Percentiles rank a stretch among this genome's conserved stretches.
Conservation (phyloP, 192 early-diverging fungal species). For the Coemansia sp. region DNA sequence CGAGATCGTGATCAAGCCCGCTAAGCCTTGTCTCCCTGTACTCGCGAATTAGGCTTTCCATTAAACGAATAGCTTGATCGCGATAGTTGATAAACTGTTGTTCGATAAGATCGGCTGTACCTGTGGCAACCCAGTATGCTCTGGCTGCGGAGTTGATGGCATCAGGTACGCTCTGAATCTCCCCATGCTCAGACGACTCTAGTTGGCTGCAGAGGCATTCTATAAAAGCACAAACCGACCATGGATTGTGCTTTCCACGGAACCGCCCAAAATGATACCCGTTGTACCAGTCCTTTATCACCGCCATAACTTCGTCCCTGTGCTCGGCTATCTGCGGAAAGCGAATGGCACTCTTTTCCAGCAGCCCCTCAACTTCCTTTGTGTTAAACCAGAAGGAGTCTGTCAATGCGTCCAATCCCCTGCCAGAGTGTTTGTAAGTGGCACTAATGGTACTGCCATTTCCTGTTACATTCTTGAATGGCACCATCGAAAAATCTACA, state of each 20-base stretch:
- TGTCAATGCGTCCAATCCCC: slow-evolving; percentile 29
- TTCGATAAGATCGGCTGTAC: slow-evolving; percentile 23
- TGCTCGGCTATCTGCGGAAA: background rate
- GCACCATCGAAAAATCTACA: slow-evolving; percentile 36
- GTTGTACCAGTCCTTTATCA: slow-evolving; percentile 24
- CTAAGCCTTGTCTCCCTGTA: slow-evolving; percentile 11
- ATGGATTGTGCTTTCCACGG: slow-evolving; percentile 49
- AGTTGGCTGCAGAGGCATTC: slow-evolving; percentile 20
- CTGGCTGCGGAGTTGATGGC: slow-evolving; percentile 13
- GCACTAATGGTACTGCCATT: slow-evolving; percentile 20
- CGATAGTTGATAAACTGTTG: slow-evolving; percentile 23
- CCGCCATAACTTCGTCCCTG: background rate
- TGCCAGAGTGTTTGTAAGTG: slow-evolving; percentile 19
- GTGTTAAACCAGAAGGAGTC: slow-evolving; percentile 46
- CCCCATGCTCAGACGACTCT: background rate
- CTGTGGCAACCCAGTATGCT: slow-evolving; percentile 32
- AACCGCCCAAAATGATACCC: slow-evolving; percentile 35
- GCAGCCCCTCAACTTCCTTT: slow-evolving; percentile 28
- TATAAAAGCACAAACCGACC: slow-evolving; percentile 47
- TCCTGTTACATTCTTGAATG: slow-evolving; percentile 25
- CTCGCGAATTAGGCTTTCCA: slow-evolving; percentile 15
- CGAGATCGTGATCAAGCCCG: background rate
- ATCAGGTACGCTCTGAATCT: background rate
- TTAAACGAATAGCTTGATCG: slow-evolving; percentile 9
- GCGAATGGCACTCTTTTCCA: slow-evolving; percentile 28